A percentile compares a stretch with the other conserved stretches of the same genome.
Conservation (phyloP, 1,284 basidiomycete genomes). For the Ganoderma lingzhi region DNA sequence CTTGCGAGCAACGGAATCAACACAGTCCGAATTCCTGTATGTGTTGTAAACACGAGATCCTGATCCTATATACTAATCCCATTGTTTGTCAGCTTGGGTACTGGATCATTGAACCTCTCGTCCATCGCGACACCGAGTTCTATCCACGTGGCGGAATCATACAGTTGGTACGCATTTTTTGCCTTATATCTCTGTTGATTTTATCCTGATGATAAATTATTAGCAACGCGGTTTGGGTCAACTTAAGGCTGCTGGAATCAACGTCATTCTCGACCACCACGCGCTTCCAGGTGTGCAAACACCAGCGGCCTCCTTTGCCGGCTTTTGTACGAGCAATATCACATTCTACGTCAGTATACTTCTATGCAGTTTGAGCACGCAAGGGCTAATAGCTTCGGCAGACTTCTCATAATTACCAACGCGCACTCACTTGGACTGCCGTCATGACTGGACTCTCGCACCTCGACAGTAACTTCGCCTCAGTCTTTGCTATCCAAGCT, state of each 20-base stretch:
- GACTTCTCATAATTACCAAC: background rate
- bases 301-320: constrained; percentile 68
- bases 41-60: constrained; percentile 32
- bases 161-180: constrained; percentile 57
- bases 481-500: background rate
- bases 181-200: background rate
- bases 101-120: constrained; percentile 80
- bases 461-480: background rate
- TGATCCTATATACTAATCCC: background rate
- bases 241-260: constrained; percentile 68
- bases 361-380: background rate
- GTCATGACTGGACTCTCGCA: background rate
- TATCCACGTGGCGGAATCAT: constrained; percentile 75
- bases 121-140: constrained; percentile 65
- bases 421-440: background rate
- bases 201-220: background rate
- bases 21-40: constrained; percentile 77
- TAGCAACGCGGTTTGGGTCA: constrained; percentile 68
- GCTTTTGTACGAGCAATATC: constrained; percentile 73
- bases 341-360: constrained; percentile 70
- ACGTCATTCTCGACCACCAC: constrained; percentile 78
- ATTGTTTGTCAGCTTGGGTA: constrained; percentile 66
- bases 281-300: constrained; percentile 77
- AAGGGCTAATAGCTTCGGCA: background rate
- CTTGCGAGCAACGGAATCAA: constrained; percentile 68